Evolutionary conservation across 164 flowering plant species (phyloP), one percentile per base, ranked within the genome.

Genomic region (Vitis cinerea): DNA sequence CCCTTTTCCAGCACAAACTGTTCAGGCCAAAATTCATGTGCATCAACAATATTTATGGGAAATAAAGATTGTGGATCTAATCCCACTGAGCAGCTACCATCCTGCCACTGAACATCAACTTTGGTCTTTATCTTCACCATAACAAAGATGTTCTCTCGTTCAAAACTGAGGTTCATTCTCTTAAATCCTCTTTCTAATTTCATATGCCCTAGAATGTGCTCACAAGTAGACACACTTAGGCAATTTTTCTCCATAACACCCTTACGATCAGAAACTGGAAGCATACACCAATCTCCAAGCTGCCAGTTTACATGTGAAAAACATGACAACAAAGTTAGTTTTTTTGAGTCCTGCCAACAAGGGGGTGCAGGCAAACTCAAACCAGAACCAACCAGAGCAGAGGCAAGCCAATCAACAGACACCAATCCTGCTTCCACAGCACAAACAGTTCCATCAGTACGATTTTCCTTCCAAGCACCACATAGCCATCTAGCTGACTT

Each of bases 241-340:
- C 60, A 59, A 44, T n/a, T 47, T 19, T 76, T 77, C 59, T 77
- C 76, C 59, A 52, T 58, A 15, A 23, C 61, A 62, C 55, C 60
- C 50, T 59, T 31, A 14, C 47, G 59, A 63, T 76, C 77, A 63
- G 77, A 50, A 61, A 51, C 16, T n/a, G 88, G 82, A 69, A 85
- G 82, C n/a, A 83, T 69, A 68, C 99, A 93, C 92, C 92, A 93
- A 75, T 95, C 99, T 63, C 97, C 98, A 59, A 88, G 88, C 74
- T 90, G 91, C 98, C 98, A 95, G 65, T 78, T 84, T 59, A 87
- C 89, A 81, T 90, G 88, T 27, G 89, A 37, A 75, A 87, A 88
- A 68, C 85, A 86, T 5, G 97, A 80, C 82, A 95, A 72, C 64
- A 86, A 59, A 6, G 87, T 87, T 50, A 95, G 69, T 59, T 78